Evolutionary conservation across 257 asterid genomes (phyloP).

Genomic region (Solanum clarkiae): DNA sequence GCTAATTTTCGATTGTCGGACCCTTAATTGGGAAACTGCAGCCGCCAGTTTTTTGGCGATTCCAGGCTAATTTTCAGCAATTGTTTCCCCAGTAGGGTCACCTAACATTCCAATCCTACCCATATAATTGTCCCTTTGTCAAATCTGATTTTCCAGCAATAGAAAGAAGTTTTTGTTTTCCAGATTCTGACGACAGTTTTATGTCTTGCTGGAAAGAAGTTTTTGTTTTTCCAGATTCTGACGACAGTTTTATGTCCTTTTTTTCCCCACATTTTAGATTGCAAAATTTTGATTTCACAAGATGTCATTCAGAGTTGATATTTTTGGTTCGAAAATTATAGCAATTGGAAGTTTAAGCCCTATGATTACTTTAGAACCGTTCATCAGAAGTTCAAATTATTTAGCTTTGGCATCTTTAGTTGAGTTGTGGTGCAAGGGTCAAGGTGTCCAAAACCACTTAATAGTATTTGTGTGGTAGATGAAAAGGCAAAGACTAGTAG

Average conservation of each 20-base stretch:
- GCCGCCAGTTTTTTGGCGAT: neutral
- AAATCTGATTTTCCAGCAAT: neutral
- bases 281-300: neutral
- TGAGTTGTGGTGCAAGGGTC: neutral
- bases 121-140: neutral
- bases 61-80: neutral
- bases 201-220: too few relatives aligned
- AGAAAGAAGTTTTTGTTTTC: neutral
- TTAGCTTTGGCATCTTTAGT: neutral
- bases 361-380: neutral
- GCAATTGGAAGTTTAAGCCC: neutral
- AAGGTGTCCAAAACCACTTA: neutral
- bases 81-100: neutral
- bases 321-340: neutral
- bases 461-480: neutral
- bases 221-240: neutral
- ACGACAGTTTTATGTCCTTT: neutral
- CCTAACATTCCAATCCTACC: neutral
- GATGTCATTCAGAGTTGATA: neutral
- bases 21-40: neutral
- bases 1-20: neutral
- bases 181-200: neutral
- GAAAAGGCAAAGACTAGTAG: neutral
- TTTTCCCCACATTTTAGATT: neutral
- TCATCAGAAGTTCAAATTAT: neutral